phyloP scores from a whole-genome alignment of 179 eudicot species.

The Beta lomatogona region DNA sequence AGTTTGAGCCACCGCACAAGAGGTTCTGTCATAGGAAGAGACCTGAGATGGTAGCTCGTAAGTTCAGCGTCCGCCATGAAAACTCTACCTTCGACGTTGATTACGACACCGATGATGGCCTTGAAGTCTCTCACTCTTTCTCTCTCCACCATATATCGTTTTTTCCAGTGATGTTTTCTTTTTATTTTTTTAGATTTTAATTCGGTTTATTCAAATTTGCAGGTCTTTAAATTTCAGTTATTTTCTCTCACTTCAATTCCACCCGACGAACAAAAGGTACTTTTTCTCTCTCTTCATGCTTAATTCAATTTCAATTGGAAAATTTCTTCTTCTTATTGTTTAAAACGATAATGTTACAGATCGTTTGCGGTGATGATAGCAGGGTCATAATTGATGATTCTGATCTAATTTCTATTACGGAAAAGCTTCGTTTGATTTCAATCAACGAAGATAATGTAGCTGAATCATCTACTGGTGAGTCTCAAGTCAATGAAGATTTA shows the following conservation, averaged over 20 bases:
- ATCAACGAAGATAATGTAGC: conserved; percentile 38
- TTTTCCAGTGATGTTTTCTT: background rate
- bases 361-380: conserved; percentile 50
- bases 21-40: background rate
- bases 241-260: conserved; percentile 84
- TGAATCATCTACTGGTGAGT: conserved; percentile 30
- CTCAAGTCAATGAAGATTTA: conserved; percentile 38
- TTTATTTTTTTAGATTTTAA: background rate
- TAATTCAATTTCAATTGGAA: conserved; percentile 10
- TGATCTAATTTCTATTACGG: conserved; percentile 57
- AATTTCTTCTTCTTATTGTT: background rate
- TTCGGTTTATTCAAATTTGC: conserved; percentile 19
- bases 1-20: background rate
- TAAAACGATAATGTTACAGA: conserved; percentile 37
- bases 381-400: conserved; percentile 56
- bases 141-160: conserved; percentile 19
- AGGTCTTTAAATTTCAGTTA: conserved; percentile 85
- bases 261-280: conserved; percentile 86
- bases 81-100: conserved; percentile 73
- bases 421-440: conserved; percentile 63
- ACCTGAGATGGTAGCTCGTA: conserved; percentile 66
- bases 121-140: conserved; percentile 54
- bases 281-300: background rate
- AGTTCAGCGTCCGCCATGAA: conserved; percentile 55
- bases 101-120: conserved; percentile 86